Conservation (phyloP, 441 rosid species). For the Croton setiger region DNA sequence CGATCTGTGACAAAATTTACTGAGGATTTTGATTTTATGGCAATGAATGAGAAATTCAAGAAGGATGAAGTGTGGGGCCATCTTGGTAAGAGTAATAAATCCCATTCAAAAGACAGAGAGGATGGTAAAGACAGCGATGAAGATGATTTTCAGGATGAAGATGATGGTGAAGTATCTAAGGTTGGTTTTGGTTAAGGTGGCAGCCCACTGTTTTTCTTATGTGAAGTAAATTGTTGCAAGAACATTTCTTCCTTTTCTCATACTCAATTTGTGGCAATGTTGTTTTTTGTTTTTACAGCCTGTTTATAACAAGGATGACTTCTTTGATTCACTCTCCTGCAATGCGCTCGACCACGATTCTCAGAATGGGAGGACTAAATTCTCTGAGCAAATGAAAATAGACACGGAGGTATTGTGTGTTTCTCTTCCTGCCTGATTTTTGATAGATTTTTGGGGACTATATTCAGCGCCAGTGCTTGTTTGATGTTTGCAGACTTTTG, state of each 20-base stretch:
- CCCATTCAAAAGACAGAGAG: conserved; percentile 42
- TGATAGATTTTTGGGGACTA: neutral
- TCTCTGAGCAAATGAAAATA: conserved; percentile 76
- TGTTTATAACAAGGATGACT: conserved; percentile 82
- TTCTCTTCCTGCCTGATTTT: neutral
- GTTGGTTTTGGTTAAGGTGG: conserved; percentile 39
- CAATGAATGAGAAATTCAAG: conserved; percentile 95
- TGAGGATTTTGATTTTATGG: conserved; percentile 86
- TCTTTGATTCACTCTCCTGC: conserved; percentile 75
- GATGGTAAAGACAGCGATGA: conserved; percentile 49
- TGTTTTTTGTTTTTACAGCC: conserved; percentile 42
- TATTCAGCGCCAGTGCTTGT: conserved; percentile 11
- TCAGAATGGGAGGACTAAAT: conserved; percentile 67
- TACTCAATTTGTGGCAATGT: neutral
- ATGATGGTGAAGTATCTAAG: conserved; percentile 46
- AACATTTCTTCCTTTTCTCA: neutral
- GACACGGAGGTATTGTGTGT: conserved; percentile 63
- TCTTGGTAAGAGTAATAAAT: conserved; percentile 67
- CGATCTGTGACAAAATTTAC: conserved; percentile 60
- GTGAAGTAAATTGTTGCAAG: neutral
- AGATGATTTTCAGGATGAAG: conserved; percentile 46
- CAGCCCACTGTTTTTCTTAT: too few species aligned
- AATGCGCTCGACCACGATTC: conserved; percentile 44
- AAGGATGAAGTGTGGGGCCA: conserved; percentile 96
- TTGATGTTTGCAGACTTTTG: conserved; percentile 61